phyloP scores from a whole-genome alignment of 2,329 filamentous ascomycete species.

The Claviceps purpurea region DNA sequence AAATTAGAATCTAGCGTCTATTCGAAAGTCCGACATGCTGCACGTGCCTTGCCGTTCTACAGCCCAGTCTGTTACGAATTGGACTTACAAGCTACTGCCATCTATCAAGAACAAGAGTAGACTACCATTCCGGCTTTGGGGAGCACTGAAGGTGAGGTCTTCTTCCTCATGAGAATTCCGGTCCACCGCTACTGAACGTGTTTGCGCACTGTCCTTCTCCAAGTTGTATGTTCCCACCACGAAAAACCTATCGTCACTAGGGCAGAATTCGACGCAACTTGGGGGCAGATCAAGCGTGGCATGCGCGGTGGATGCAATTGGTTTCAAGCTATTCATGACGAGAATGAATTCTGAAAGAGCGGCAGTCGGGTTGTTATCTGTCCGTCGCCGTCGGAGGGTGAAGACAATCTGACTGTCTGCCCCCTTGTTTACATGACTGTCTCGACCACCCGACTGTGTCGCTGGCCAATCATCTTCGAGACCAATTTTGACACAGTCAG shows the following conservation, averaged over 20 bases:
- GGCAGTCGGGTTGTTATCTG: background rate
- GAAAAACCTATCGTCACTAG: conserved; percentile 47
- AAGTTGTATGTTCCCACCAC: conserved; percentile 79
- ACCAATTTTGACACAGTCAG: no score
- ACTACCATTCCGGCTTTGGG: conserved; percentile 59
- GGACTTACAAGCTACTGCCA: conserved; percentile 41
- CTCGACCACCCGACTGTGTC: no score
- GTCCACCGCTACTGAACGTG: conserved; percentile 8
- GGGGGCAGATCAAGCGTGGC: conserved; percentile 53
- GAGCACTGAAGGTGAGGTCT: conserved; percentile 15
- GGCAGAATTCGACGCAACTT: conserved; percentile 66
- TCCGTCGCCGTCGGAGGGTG: no score
- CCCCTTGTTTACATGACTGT: no score
- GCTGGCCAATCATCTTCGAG: no score
- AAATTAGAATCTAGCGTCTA: background rate
- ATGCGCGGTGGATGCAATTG: conserved; percentile 31
- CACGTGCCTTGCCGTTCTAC: background rate
- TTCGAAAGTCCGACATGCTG: background rate
- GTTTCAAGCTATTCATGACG: conserved; percentile 12
- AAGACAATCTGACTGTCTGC: no score
- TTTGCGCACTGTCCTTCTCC: conserved; percentile 29
- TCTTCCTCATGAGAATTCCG: conserved; percentile 10
- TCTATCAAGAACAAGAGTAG: conserved; percentile 51
- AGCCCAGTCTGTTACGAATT: background rate
- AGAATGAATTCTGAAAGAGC: background rate